Evolutionary conservation across 352 stramenopile genomes (phyloP).

Genomic region (Pythium rhizo-oryzae): DNA sequence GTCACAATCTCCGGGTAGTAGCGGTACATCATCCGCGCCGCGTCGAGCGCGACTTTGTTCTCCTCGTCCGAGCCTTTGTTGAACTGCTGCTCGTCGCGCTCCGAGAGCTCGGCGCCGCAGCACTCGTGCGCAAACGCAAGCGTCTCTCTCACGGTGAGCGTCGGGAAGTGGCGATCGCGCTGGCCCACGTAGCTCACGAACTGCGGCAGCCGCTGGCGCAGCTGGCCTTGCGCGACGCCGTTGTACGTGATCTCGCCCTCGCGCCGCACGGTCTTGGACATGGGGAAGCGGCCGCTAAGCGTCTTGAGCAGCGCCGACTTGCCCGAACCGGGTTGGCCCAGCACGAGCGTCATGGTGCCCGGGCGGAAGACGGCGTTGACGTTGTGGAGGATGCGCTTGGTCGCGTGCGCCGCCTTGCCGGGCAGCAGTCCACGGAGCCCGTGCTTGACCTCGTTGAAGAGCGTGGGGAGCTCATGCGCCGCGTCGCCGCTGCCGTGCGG

Average conservation of each 20-base stretch:
- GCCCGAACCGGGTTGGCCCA: slow-evolving; percentile 27
- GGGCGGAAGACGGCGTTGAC: slow-evolving; percentile 35
- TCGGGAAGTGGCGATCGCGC: slow-evolving; percentile 33
- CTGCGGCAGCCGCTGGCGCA: slow-evolving; percentile 47
- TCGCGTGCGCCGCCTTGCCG: slow-evolving; percentile 11
- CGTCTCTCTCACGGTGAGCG: slow-evolving; percentile 36
- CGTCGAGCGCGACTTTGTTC: slow-evolving; percentile 27
- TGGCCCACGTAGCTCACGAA: slow-evolving; percentile 50
- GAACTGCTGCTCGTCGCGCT: slow-evolving; percentile 37
- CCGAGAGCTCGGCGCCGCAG: slow-evolving; percentile 22
- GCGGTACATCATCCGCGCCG: slow-evolving; percentile 19
- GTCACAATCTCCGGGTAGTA: slow-evolving; percentile 42
- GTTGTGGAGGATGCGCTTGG: slow-evolving; percentile 35
- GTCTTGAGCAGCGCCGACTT: slow-evolving; percentile 58
- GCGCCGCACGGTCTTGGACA: slow-evolving; percentile 43
- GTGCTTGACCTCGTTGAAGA: slow-evolving; percentile 16
- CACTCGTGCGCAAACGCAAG: slow-evolving; percentile 34
- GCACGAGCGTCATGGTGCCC: slow-evolving; percentile 34
- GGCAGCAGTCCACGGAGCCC: slow-evolving; percentile 5
- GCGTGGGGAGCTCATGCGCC: slow-evolving; percentile 18
- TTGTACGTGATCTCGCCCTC: slow-evolving; percentile 58
- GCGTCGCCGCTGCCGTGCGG: not conserved
- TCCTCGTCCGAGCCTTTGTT: slow-evolving; percentile 34
- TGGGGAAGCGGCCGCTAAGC: slow-evolving; percentile 50
- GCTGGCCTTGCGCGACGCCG: slow-evolving; percentile 29